These are phyloP conservation scores for Oryza punctata DNA, from an alignment of 176 grass and related monocot genomes.

Conservation along the genomic window DNA sequence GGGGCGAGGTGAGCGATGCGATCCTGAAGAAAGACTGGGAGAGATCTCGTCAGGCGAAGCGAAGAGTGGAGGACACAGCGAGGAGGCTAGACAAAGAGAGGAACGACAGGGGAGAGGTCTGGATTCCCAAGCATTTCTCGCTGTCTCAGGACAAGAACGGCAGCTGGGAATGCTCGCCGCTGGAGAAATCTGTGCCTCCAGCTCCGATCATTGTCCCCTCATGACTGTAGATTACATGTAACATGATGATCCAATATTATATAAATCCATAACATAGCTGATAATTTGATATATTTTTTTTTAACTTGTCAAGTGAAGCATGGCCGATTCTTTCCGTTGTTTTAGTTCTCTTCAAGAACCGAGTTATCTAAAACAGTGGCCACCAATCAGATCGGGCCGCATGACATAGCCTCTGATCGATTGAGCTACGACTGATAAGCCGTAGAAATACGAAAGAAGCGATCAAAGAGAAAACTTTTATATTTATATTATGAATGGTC, in stretches of 20 bases:
- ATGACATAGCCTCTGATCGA: too few species aligned
- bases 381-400: not conserved
- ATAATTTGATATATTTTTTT: not conserved
- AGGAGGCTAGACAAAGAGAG: constrained; percentile 73
- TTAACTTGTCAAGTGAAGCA: not conserved
- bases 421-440: too few species aligned
- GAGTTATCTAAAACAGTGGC: not conserved
- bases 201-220: constrained; percentile 58
- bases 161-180: constrained; percentile 75
- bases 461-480: too few species aligned
- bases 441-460: too few species aligned
- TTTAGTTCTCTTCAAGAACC: not conserved
- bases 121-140: constrained; percentile 81
- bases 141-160: constrained; percentile 64
- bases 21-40: constrained; percentile 84
- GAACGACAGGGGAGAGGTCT: constrained; percentile 57
- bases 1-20: constrained; percentile 69
- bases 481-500: too few species aligned
- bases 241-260: not conserved
- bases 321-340: not conserved
- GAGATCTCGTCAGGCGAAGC: constrained; percentile 65
- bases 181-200: constrained; percentile 46
- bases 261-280: constrained; percentile 15
- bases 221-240: constrained; percentile 38
- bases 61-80: constrained; percentile 61